A percentile compares a stretch with the other conserved stretches of the same genome.
These are phyloP conservation scores for Debaryomyces sp. DNA, from an alignment of 1,139 yeast species.

Conservation along the genomic window DNA sequence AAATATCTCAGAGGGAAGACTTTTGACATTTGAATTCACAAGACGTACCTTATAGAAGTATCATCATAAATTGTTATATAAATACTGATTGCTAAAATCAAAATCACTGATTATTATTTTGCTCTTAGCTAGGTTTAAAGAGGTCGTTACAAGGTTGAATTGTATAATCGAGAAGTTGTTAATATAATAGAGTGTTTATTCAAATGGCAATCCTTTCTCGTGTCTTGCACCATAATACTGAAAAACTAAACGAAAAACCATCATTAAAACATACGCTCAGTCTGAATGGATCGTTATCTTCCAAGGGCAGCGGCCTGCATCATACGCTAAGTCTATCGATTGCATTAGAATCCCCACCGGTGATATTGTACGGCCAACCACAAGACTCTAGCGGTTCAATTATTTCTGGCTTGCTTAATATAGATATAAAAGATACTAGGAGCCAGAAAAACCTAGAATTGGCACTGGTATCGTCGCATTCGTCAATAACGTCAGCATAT, in stretches of 20 bases:
- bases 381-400: constrained; percentile 83
- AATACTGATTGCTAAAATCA: not conserved
- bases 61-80: not conserved
- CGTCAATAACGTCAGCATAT: constrained; percentile 16
- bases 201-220: constrained; percentile 17
- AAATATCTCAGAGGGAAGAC: not conserved
- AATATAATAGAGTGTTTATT: not conserved
- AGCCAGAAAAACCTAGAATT: not conserved
- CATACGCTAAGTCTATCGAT: constrained; percentile 51
- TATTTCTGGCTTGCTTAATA: constrained; percentile 67
- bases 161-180: not conserved
- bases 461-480: constrained; percentile 8
- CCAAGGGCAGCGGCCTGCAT: not conserved
- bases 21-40: not conserved
- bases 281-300: constrained; percentile 3
- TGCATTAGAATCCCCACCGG: constrained; percentile 86
- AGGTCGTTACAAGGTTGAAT: too few species aligned
- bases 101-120: not conserved
- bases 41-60: not conserved
- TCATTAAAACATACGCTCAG: not conserved
- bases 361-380: constrained; percentile 79
- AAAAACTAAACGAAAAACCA: constrained; percentile 3
- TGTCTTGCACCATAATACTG: constrained; percentile 14
- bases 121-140: not conserved
- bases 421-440: constrained; percentile 19